Percentiles rank a stretch among this genome's conserved stretches.
Conservation (phyloP, 1,284 basidiomycete genomes). For the Pterula multifida region DNA sequence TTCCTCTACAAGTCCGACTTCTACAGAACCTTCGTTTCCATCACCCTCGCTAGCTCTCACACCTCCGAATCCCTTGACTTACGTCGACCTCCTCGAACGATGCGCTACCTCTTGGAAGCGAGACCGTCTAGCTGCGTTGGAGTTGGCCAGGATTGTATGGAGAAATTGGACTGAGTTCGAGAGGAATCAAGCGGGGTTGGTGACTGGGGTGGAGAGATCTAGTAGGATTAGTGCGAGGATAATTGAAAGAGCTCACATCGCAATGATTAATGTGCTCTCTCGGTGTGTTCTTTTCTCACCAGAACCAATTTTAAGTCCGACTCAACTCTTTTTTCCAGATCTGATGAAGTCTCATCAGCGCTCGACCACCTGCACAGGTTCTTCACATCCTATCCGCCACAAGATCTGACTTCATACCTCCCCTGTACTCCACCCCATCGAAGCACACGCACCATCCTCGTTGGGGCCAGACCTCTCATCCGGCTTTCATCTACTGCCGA, state of each 20-base stretch:
- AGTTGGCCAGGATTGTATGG: slow-evolving; percentile 42
- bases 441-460: not conserved
- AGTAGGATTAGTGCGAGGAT: slow-evolving; percentile 1
- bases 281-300: no score
- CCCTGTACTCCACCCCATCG: not conserved
- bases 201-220: not conserved
- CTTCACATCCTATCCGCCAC: not conserved
- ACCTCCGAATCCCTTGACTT: slow-evolving; percentile 44
- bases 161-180: not conserved
- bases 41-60: slow-evolving; percentile 17
- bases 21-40: not conserved
- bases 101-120: slow-evolving; percentile 36
- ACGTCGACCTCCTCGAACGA: slow-evolving; percentile 57
- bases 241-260: not conserved
- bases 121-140: slow-evolving; percentile 34
- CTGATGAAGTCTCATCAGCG: not conserved
- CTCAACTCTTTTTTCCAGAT: not conserved
- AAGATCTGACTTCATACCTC: not conserved
- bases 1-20: not conserved
- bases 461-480: not conserved
- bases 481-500: not conserved
- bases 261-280: not conserved
- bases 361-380: not conserved
- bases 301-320: no score
- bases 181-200: not conserved